Percentiles rank a stretch among this genome's conserved stretches.
These are phyloP conservation scores for Solanum bukasovii DNA, from an alignment of 257 asterid genomes.

Conservation along the genomic window DNA sequence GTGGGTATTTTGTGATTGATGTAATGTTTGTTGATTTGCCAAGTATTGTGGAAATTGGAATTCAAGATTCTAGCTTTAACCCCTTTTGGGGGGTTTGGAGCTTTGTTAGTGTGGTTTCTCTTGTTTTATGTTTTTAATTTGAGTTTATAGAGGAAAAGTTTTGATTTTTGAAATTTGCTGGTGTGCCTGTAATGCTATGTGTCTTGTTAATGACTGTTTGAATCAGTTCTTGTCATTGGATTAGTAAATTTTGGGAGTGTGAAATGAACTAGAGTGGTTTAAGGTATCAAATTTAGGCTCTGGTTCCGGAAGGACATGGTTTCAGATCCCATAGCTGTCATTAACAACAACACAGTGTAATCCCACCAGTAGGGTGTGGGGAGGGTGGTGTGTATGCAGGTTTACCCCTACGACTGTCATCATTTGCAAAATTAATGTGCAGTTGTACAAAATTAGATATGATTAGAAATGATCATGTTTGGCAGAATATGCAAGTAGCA, in stretches of 20 bases:
- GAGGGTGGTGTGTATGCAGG: neutral
- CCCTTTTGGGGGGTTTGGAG: neutral
- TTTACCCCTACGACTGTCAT: conserved; percentile 24
- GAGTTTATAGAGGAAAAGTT: neutral
- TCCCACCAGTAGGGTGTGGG: neutral
- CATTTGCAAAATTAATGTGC: neutral
- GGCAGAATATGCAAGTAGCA: neutral
- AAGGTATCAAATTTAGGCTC: conserved; percentile 99
- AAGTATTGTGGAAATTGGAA: neutral
- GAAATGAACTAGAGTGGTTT: conserved; percentile 58
- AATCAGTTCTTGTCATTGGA: neutral
- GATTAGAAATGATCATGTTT: neutral
- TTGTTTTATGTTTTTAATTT: neutral
- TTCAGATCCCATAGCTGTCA: conserved; percentile 83
- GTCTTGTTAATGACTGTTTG: neutral
- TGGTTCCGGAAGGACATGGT: conserved; percentile 94
- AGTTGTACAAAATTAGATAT: neutral
- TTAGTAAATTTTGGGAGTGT: neutral
- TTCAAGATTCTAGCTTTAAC: neutral
- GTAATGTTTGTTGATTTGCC: neutral
- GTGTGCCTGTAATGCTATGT: neutral
- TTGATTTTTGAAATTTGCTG: neutral
- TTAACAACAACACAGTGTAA: neutral
- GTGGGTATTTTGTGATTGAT: neutral
- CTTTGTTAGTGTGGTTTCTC: neutral